Conservation (phyloP, 805 yeast species). For the Ogataea philodendri region DNA sequence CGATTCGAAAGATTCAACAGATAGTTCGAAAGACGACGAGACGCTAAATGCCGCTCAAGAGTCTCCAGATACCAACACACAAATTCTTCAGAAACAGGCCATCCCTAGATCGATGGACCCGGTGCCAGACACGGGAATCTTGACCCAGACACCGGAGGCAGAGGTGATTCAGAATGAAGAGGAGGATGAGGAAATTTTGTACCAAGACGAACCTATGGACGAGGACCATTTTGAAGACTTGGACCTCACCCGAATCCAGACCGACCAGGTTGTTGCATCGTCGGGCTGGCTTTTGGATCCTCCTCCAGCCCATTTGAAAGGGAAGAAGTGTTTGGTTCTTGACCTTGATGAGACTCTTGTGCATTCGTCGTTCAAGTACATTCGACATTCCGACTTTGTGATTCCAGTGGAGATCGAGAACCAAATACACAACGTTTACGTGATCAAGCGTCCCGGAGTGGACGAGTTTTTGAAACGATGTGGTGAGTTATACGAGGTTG, state of each 20-base stretch:
- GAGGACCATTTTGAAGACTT: constrained; percentile 35
- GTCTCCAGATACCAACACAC: constrained; percentile 15
- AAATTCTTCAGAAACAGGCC: constrained; percentile 15
- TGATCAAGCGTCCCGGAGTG: constrained; percentile 96
- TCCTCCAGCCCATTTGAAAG: constrained; percentile 45
- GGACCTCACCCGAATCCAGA: constrained; percentile 64
- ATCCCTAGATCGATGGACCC: constrained; percentile 17
- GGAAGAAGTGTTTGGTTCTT: constrained; percentile 81
- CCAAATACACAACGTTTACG: constrained; percentile 90
- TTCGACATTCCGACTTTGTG: constrained; percentile 92
- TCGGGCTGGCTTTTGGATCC: constrained; percentile 67
- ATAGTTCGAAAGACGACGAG: constrained; percentile 37
- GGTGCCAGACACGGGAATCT: constrained; percentile 9
- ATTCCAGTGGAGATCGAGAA: constrained; percentile 96
- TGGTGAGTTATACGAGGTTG: constrained; percentile 88
- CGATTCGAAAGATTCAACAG: constrained; percentile 35
- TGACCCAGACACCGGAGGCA: constrained; percentile 16
- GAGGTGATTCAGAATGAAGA: constrained; percentile 21
- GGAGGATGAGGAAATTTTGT: constrained; percentile 17
- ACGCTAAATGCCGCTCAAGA: constrained; percentile 19
- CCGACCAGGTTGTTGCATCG: constrained; percentile 65
- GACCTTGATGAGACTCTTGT: constrained; percentile 96
- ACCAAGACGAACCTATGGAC: constrained; percentile 23
- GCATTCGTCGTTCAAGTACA: constrained; percentile 89
- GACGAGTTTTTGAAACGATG: constrained; percentile 85